Evolutionary conservation across 179 eudicot species (phyloP).

Genomic region (Nepenthes alata): DNA sequence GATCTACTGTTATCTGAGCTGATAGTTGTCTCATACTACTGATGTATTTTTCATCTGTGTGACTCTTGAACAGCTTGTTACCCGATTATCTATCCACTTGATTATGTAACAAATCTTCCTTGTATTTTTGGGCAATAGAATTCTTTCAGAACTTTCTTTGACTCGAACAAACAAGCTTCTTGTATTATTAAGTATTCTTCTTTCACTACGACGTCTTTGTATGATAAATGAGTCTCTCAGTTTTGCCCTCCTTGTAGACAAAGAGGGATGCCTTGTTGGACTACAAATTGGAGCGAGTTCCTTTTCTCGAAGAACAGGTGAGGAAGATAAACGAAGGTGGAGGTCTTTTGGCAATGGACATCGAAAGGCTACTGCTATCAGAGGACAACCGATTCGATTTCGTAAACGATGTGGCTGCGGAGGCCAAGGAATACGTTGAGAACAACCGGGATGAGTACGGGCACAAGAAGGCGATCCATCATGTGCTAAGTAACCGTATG

Average conservation of each 20-base stretch:
- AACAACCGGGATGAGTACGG: slow-evolving; percentile 86
- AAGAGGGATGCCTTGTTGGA: slow-evolving; percentile 50
- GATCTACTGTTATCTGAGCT: too few relatives aligned
- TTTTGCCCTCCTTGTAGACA: slow-evolving; percentile 19
- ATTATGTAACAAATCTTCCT: too few relatives aligned
- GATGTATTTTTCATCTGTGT: too few relatives aligned
- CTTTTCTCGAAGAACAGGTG: slow-evolving; percentile 87
- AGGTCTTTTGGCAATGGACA: slow-evolving; percentile 49
- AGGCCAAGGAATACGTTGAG: slow-evolving; percentile 63
- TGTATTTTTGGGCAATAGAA: too few relatives aligned
- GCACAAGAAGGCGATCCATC: slow-evolving; percentile 78
- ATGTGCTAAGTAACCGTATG: slow-evolving; percentile 80
- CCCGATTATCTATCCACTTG: too few relatives aligned
- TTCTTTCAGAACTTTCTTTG: too few relatives aligned
- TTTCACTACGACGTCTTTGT: too few relatives aligned
- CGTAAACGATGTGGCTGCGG: slow-evolving; percentile 82
- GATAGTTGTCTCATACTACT: too few relatives aligned
- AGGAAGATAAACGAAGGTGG: slow-evolving; percentile 68
- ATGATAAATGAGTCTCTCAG: too few relatives aligned
- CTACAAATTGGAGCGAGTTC: slow-evolving; percentile 50
- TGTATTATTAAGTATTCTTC: too few relatives aligned
- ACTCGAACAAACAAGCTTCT: too few relatives aligned
- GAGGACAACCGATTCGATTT: slow-evolving; percentile 75
- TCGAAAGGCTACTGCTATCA: slow-evolving; percentile 55
- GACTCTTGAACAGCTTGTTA: too few relatives aligned